Percentiles rank a stretch among this genome's conserved stretches.
Conservation (phyloP, 179 eudicot genomes). For the Corrigiola litoralis region DNA sequence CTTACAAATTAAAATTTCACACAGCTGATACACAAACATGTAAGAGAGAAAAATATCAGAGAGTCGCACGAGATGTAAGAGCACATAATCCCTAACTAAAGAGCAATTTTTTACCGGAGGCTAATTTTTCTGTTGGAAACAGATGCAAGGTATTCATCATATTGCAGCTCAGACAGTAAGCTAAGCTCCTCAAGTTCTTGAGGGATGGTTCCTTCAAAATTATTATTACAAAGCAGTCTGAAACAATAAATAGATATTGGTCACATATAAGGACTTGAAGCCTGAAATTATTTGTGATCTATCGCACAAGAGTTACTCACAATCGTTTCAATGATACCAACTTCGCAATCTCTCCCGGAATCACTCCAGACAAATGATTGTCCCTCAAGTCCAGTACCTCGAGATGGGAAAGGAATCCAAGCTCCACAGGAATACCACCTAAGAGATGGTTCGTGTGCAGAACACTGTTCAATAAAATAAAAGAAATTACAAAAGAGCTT, state of each 20-base stretch:
- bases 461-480: conserved; percentile 41
- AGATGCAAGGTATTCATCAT: conserved; percentile 47
- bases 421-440: conserved; percentile 62
- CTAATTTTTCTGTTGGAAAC: conserved; percentile 51
- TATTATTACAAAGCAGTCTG: conserved; percentile 73
- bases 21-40: not conserved
- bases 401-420: conserved; percentile 49
- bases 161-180: conserved; percentile 47
- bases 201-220: conserved; percentile 56
- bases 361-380: conserved; percentile 57
- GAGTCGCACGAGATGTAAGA: not conserved
- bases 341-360: conserved; percentile 61
- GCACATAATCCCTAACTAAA: conserved; percentile 1
- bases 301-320: conserved; percentile 42
- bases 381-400: conserved; percentile 80
- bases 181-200: conserved; percentile 47
- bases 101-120: conserved; percentile 38
- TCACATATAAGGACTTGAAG: not conserved
- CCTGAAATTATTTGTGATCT: not conserved
- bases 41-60: not conserved
- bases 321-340: conserved; percentile 53
- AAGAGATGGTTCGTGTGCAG: conserved; percentile 59
- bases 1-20: not conserved
- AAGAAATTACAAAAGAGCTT: conserved; percentile 7
- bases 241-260: conserved; percentile 1